Evolutionary conservation across 805 yeast species (phyloP).

Genomic region (Candida chauliodis): DNA sequence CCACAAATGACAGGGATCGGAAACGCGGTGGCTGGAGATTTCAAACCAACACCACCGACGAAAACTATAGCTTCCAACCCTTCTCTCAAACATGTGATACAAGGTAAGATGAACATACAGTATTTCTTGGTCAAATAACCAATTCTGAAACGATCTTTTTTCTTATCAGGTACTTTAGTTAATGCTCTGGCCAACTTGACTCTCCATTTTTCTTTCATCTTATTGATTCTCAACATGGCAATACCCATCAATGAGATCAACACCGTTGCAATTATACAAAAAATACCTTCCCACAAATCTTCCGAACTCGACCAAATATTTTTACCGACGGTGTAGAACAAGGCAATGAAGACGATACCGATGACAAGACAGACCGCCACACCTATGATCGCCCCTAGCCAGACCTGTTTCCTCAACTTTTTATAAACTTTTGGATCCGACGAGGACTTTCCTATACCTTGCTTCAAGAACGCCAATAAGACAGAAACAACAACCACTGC

Average conservation of each 20-base stretch:
- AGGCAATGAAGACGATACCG: slow-evolving; percentile 94
- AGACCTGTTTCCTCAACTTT: slow-evolving; percentile 70
- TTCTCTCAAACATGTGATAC: slow-evolving; percentile 89
- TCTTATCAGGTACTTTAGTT: slow-evolving; percentile 52
- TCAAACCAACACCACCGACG: slow-evolving; percentile 44
- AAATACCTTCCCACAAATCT: slow-evolving; percentile 96
- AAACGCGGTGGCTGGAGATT: slow-evolving; percentile 51
- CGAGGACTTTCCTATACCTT: slow-evolving; percentile 62
- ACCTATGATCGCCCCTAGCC: slow-evolving; percentile 78
- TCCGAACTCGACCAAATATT: slow-evolving; percentile 87
- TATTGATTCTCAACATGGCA: slow-evolving; percentile 92
- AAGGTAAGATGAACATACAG: slow-evolving; percentile 85
- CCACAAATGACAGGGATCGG: slow-evolving; percentile 94
- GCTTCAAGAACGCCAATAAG: slow-evolving; percentile 84
- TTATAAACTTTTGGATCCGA: slow-evolving; percentile 54
- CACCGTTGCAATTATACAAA: slow-evolving; percentile 83
- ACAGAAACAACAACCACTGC: slow-evolving; percentile 92
- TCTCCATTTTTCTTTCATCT: slow-evolving; percentile 97
- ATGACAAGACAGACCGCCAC: slow-evolving; percentile 72
- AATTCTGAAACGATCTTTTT: slow-evolving; percentile 42
- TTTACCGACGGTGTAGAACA: slow-evolving; percentile 73
- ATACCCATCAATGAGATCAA: slow-evolving; percentile 93
- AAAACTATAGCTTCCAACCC: slow-evolving; percentile 62
- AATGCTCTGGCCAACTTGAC: slow-evolving; percentile 86
- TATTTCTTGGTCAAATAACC: slow-evolving; percentile 55